Base-by-base conservation (phyloP, 1,284 basidiomycete species). In the Xerocomus nothofagi region DNA sequence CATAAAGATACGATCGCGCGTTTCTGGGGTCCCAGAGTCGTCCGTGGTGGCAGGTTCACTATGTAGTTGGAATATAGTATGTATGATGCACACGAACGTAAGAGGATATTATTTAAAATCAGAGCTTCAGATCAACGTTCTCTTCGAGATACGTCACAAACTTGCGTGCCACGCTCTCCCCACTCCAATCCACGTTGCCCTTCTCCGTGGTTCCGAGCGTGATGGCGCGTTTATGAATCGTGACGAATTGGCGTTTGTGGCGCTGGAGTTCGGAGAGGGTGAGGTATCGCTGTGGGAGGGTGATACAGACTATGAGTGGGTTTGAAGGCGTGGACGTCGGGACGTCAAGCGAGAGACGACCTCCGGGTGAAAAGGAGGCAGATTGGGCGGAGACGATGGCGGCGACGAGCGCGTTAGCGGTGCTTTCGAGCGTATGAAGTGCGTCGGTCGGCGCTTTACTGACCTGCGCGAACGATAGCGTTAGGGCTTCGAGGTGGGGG, bases 241-340 rank as follows among this genome's bases (percentile, higher is more conserved):
- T 81, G 30, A 95, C 87, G 63, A 94, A 97, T 63, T 94, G 91
- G 39, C 93, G 77, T 66, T 95, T 96, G 43, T 88, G 73, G 23
- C 93, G 76, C 65, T 94, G 91, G 47, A 96, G 73, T 70, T 94
- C 91, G 0, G 90, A 84, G 18, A 95, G 75, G 17, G 91, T 91
- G 21, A 94, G 63, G 43, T 75, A 76, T 14, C 88, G 85, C 18
- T 77, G 61, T 1, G 90, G 90, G 9, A 94, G 78, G 3, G 66
- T 73, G 40, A 69, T 49, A 4, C 42, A 48, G 3, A 67, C 60
- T 50, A 69, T 73, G 24, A 75, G 55, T 7, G 67, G 62, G 29
- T 70, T 52, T n/a, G 79, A 69, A 7, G 29, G 8, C 14, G 34
- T 12, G 20, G 47, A 31, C 3, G 39, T 81, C 59, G 5, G 77